A percentile compares a stretch with the other conserved stretches of the same genome.
Evolutionary conservation across 2,329 filamentous ascomycete genomes (phyloP).

Genomic region (Microdochium paspali): DNA sequence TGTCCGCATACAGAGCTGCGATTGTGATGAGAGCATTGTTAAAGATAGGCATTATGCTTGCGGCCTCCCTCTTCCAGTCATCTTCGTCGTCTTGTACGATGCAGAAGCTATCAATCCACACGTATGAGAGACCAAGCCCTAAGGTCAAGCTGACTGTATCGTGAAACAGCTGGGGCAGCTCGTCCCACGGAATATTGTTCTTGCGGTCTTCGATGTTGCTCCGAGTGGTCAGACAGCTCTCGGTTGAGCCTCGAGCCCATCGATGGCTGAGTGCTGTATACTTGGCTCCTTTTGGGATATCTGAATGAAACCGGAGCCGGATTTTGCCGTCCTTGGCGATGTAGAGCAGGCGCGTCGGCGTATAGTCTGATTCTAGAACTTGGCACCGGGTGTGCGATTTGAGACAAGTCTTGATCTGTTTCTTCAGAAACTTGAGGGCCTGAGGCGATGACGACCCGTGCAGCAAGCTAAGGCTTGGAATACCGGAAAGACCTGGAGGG

Average conservation of each 20-base stretch:
- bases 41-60: conserved; percentile 2
- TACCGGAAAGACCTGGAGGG: not conserved
- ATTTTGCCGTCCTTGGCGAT: not conserved
- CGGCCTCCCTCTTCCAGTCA: conserved; percentile 6
- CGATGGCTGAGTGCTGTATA: conserved; percentile 6
- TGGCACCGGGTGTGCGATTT: not conserved
- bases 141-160: not conserved
- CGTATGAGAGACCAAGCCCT: conserved; percentile 4
- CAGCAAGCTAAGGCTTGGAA: not conserved
- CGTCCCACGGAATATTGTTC: not conserved
- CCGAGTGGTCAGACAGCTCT: conserved; percentile 1
- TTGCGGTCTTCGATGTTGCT: conserved; percentile 1
- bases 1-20: not conserved
- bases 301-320: not conserved
- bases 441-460: not conserved
- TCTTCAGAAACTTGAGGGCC: not conserved
- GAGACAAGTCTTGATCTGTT: not conserved
- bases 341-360: not conserved
- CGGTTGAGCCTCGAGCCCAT: conserved; percentile 3
- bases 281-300: not conserved
- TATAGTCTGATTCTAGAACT: not conserved
- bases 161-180: not conserved
- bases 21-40: not conserved
- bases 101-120: conserved; percentile 8
- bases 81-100: conserved; percentile 7